Evolutionary conservation across 2,329 filamentous ascomycete species (phyloP).

Genomic region (Colletotrichum phormii): DNA sequence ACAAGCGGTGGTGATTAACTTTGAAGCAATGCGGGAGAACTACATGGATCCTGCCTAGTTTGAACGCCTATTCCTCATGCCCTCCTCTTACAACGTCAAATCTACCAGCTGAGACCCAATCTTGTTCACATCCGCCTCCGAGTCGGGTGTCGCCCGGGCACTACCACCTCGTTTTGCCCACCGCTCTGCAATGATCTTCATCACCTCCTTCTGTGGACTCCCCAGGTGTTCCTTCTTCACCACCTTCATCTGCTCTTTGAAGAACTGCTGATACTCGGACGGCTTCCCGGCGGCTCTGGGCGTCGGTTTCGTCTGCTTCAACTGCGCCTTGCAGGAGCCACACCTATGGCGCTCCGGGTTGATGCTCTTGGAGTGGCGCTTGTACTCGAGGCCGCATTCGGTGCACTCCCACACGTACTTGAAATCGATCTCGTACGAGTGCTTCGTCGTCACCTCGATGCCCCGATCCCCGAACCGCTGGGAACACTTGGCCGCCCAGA

Average conservation of each 20-base stretch:
- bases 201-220: conserved; percentile 74
- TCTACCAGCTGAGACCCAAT: conserved; percentile 7
- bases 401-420: conserved; percentile 89
- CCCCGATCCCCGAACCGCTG: conserved; percentile 69
- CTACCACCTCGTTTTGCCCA: conserved; percentile 66
- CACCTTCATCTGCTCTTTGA: conserved; percentile 76
- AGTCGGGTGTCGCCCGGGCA: conserved; percentile 37
- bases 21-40: neutral
- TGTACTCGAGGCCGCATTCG: conserved; percentile 77
- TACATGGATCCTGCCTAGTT: neutral
- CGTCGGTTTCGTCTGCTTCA: conserved; percentile 84
- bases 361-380: conserved; percentile 88
- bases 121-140: conserved; percentile 8
- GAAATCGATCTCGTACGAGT: conserved; percentile 90
- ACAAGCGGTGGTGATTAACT: neutral
- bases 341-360: conserved; percentile 79
- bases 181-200: conserved; percentile 73
- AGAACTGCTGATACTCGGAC: conserved; percentile 62
- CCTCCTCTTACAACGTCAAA: conserved; percentile 6
- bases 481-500: conserved; percentile 72
- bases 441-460: conserved; percentile 88
- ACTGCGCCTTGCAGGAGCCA: conserved; percentile 75
- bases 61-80: neutral
- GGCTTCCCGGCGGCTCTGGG: conserved; percentile 61
- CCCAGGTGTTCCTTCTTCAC: conserved; percentile 68